Evolutionary conservation across 768 basidiomycete species (phyloP).

Genomic region (Lactifluus hygrophoroides): DNA sequence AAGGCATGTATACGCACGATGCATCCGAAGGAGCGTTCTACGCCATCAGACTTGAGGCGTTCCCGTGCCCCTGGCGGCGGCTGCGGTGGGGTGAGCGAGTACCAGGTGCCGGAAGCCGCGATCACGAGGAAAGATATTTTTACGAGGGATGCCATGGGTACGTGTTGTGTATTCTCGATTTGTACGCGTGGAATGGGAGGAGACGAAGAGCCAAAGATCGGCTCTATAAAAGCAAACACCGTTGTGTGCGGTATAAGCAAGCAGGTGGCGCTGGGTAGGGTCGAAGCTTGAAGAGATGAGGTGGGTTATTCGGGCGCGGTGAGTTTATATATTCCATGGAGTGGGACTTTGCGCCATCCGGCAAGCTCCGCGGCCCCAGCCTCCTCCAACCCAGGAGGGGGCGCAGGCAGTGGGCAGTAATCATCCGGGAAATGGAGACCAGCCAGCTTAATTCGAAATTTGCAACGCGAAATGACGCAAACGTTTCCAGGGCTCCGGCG

Average conservation of each 20-base stretch:
- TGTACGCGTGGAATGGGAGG: background rate
- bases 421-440: conserved; percentile 5
- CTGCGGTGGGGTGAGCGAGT: conserved; percentile 17
- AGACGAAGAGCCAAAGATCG: background rate
- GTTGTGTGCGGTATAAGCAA: background rate
- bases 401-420: too few species aligned
- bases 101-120: conserved; percentile 11
- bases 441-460: background rate
- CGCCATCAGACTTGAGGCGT: conserved; percentile 7
- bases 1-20: conserved; percentile 15
- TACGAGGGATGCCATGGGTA: conserved; percentile 4
- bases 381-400: background rate
- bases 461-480: too few species aligned
- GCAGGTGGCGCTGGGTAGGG: background rate
- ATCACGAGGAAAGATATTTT: conserved; percentile 7
- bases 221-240: background rate
- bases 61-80: conserved; percentile 9
- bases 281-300: background rate
- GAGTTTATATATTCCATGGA: background rate
- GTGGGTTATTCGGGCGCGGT: background rate
- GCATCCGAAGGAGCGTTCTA: conserved; percentile 16
- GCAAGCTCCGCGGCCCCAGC: conserved; percentile 3
- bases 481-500: background rate
- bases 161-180: background rate
- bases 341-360: background rate